These are phyloP conservation scores for Silene coronaria DNA, from an alignment of 179 eudicot genomes.

Conservation along the genomic window DNA sequence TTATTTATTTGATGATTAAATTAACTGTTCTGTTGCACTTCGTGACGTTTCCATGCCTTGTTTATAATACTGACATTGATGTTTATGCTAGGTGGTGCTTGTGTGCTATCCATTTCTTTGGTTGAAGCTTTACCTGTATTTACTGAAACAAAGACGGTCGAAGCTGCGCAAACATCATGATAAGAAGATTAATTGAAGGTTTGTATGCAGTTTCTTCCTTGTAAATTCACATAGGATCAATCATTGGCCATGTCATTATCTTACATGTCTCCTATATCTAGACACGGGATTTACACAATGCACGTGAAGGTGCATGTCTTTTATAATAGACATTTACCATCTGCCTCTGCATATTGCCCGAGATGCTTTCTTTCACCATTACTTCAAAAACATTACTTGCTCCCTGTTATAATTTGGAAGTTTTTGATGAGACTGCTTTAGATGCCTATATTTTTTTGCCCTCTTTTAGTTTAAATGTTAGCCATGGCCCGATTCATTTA, in stretches of 20 bases:
- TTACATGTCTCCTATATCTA: background rate
- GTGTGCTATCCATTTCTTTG: slow-evolving; percentile 64
- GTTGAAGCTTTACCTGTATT: slow-evolving; percentile 76
- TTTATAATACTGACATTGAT: slow-evolving; percentile 1
- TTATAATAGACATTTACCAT: background rate
- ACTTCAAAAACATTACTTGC: background rate
- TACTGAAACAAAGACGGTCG: slow-evolving; percentile 67
- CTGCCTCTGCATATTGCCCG: background rate
- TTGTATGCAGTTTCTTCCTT: background rate
- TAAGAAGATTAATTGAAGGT: slow-evolving; percentile 29
- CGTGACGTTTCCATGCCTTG: background rate
- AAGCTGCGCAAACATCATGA: slow-evolving; percentile 49
- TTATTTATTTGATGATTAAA: background rate
- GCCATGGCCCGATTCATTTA: background rate
- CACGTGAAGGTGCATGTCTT: background rate
- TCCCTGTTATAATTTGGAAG: background rate
- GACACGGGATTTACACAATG: background rate
- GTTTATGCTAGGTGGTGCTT: slow-evolving; percentile 52
- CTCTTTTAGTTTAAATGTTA: background rate
- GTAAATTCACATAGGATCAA: slow-evolving; percentile 1
- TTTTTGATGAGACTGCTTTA: background rate
- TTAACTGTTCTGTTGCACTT: background rate
- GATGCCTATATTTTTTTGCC: background rate
- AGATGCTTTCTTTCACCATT: background rate
- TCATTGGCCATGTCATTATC: background rate